Conservation (phyloP, 2,329 filamentous ascomycete species). For the Epichloe elymi region DNA sequence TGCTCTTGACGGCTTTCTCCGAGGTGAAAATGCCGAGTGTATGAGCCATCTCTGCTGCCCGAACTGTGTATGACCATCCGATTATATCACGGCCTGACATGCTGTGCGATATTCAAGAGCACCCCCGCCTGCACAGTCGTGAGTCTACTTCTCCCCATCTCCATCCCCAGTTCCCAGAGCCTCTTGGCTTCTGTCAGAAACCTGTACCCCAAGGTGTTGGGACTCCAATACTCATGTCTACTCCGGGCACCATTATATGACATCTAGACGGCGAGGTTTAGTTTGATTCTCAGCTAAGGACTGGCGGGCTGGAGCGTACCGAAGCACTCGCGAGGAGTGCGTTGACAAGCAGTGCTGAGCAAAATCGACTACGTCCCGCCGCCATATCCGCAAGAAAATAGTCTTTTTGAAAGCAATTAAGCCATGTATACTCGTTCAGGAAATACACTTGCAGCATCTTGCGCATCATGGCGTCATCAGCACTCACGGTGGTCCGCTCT, state of each 20-base stretch:
- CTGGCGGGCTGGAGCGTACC: slow-evolving; percentile 13
- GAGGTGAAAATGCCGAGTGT: slow-evolving; percentile 19
- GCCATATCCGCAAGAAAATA: slow-evolving; percentile 27
- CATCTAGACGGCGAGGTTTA: no score
- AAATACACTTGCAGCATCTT: slow-evolving; percentile 16
- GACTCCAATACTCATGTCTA: slow-evolving; percentile 21
- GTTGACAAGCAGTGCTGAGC: slow-evolving; percentile 27
- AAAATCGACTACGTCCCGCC: slow-evolving; percentile 17
- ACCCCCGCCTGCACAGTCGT: slow-evolving; percentile 24
- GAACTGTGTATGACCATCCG: slow-evolving; percentile 20
- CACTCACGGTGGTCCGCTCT: slow-evolving; percentile 23
- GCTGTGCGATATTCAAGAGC: slow-evolving; percentile 19
- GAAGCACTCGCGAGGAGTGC: slow-evolving; percentile 22
- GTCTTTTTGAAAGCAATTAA: slow-evolving; percentile 25
- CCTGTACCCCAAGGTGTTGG: slow-evolving; percentile 19
- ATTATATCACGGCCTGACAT: slow-evolving; percentile 24
- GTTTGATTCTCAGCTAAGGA: no score
- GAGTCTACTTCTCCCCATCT: slow-evolving; percentile 6
- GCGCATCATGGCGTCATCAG: slow-evolving; percentile 22
- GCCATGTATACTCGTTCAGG: slow-evolving; percentile 23
- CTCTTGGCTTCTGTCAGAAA: slow-evolving; percentile 26
- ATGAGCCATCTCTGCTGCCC: slow-evolving; percentile 19
- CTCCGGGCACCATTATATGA: no score
- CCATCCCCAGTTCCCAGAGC: slow-evolving; percentile 22
- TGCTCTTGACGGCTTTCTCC: not conserved